phyloP scores from a whole-genome alignment of 2,329 filamentous ascomycete genomes.

The Fusarium sambucinum region DNA sequence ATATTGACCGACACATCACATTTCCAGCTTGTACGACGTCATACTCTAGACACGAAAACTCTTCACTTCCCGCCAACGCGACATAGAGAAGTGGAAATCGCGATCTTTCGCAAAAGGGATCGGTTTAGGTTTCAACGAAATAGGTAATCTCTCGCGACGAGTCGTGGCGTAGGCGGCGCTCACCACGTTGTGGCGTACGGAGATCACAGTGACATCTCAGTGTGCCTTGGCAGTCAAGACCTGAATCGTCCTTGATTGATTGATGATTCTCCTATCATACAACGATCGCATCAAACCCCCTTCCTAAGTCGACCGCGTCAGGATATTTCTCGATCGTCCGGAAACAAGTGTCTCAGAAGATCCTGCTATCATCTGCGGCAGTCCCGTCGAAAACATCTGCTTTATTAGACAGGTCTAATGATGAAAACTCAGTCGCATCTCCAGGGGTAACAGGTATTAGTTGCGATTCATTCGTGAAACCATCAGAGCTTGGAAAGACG shows the following conservation, averaged over 20 bases:
- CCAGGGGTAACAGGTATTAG: conserved; percentile 2
- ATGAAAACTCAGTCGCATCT: neutral
- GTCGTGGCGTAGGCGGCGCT: conserved; percentile 36
- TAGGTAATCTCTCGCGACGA: conserved; percentile 11
- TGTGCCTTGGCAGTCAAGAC: conserved; percentile 10
- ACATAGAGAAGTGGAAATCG: conserved; percentile 11
- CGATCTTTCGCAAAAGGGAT: conserved; percentile 15
- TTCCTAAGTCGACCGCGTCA: conserved; percentile 8
- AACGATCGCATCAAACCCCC: neutral
- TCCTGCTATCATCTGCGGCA: conserved; percentile 21
- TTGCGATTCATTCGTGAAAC: conserved; percentile 22
- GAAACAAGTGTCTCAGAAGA: conserved; percentile 16
- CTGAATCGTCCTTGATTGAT: neutral
- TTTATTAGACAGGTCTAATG: conserved; percentile 20
- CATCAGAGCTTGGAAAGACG: conserved; percentile 1
- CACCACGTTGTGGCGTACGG: conserved; percentile 17
- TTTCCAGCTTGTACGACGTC: conserved; percentile 18
- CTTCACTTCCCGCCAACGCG: neutral
- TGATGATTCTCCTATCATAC: neutral
- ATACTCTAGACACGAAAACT: neutral
- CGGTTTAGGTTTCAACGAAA: conserved; percentile 19
- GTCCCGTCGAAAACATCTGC: neutral
- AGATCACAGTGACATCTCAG: conserved; percentile 24
- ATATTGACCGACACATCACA: conserved; percentile 20
- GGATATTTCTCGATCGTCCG: conserved; percentile 12